phyloP scores from a whole-genome alignment of 2,329 filamentous ascomycete species.

The Cladophialophora yegresii region DNA sequence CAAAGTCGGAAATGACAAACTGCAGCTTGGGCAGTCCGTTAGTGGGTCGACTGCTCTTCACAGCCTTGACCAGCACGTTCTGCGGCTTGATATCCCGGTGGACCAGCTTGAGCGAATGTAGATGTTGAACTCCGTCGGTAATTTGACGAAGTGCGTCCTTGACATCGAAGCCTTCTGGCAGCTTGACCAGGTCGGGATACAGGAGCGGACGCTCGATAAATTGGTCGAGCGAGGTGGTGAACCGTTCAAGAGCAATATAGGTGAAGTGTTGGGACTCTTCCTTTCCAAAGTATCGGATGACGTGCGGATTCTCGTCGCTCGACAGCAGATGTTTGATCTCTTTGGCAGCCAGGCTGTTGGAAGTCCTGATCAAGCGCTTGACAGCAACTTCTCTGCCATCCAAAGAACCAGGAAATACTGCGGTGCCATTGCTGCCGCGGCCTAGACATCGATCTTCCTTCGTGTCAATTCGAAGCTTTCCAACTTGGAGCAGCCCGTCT shows the following conservation, averaged over 20 bases:
- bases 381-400: slow-evolving; percentile 92
- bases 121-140: slow-evolving; percentile 80
- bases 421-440: slow-evolving; percentile 91
- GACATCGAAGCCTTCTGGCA: slow-evolving; percentile 64
- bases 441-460: slow-evolving; percentile 58
- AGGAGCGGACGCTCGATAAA: slow-evolving; percentile 74
- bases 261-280: slow-evolving; percentile 86
- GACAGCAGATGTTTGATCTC: slow-evolving; percentile 88
- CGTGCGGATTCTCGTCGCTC: slow-evolving; percentile 93
- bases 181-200: slow-evolving; percentile 71
- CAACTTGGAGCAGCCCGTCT: slow-evolving; percentile 64
- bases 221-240: slow-evolving; percentile 89
- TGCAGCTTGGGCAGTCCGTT: slow-evolving; percentile 61
- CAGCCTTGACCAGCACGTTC: slow-evolving; percentile 80
- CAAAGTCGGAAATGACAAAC: slow-evolving; percentile 96
- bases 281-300: slow-evolving; percentile 94
- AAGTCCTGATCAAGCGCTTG: slow-evolving; percentile 94
- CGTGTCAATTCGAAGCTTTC: slow-evolving; percentile 61
- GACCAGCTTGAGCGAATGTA: slow-evolving; percentile 90
- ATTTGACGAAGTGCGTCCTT: slow-evolving; percentile 84
- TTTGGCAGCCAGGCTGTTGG: slow-evolving; percentile 91
- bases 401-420: slow-evolving; percentile 92
- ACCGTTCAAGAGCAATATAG: slow-evolving; percentile 94
- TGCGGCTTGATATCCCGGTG: slow-evolving; percentile 97
- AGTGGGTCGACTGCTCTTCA: slow-evolving; percentile 34